These are phyloP conservation scores for Globisporangium camurandrum DNA, from an alignment of 352 stramenopile species.

Conservation along the genomic window DNA sequence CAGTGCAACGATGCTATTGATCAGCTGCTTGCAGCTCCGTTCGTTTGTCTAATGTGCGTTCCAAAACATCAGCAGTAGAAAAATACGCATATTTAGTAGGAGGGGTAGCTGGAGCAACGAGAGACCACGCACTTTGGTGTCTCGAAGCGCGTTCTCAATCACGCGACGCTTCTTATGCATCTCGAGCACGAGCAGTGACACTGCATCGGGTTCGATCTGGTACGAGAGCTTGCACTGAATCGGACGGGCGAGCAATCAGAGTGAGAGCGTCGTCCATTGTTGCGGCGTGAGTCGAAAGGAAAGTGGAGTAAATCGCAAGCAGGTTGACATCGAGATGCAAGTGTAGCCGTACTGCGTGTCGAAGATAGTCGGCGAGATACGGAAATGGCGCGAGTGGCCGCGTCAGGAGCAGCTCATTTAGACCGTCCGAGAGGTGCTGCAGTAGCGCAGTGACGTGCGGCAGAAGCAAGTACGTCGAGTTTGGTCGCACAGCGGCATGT, in stretches of 20 bases:
- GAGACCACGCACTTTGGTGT: conserved; percentile 28
- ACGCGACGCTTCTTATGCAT: conserved; percentile 67
- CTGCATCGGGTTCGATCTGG: conserved; percentile 29
- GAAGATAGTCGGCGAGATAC: conserved; percentile 57
- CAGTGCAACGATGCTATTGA: conserved; percentile 23
- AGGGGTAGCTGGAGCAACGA: no score
- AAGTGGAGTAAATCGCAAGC: no score
- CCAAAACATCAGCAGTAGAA: no score
- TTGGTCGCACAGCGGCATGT: conserved; percentile 24
- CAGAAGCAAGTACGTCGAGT: conserved; percentile 26
- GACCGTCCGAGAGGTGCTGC: conserved; percentile 41
- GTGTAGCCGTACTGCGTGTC: conserved; percentile 23
- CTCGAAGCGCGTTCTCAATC: conserved; percentile 41
- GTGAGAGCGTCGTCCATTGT: background rate
- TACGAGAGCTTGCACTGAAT: conserved; percentile 53
- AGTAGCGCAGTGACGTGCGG: conserved; percentile 25
- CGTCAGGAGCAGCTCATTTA: conserved; percentile 39
- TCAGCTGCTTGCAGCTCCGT: conserved; percentile 38
- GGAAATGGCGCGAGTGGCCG: conserved; percentile 33
- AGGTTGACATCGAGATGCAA: no score
- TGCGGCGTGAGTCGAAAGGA: no score
- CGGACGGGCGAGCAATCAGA: background rate
- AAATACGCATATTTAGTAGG: background rate
- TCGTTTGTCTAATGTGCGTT: conserved; percentile 29
- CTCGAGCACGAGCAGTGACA: conserved; percentile 38